Evolutionary conservation across 257 asterid species (phyloP).

Genomic region (Penstemon newberryi): DNA sequence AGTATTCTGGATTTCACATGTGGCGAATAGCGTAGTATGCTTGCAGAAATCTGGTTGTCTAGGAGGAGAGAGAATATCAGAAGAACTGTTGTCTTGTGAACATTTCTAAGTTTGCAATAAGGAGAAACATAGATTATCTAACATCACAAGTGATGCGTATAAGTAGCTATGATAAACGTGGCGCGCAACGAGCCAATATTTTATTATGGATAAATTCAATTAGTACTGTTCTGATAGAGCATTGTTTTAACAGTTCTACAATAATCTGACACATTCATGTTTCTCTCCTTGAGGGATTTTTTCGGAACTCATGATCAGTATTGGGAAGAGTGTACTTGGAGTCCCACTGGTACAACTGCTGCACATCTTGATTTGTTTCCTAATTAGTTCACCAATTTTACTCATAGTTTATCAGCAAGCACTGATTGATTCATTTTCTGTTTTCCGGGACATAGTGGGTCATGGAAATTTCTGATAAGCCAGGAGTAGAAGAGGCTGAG

Average conservation of each 20-base stretch:
- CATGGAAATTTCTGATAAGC: slow-evolving; percentile 61
- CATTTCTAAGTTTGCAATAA: neutral
- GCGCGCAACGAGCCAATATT: neutral
- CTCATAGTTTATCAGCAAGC: slow-evolving; percentile 25
- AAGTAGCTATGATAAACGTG: slow-evolving; percentile 12
- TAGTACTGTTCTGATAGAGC: neutral
- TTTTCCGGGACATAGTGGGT: slow-evolving; percentile 48
- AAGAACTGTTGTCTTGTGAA: neutral
- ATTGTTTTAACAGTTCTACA: slow-evolving; percentile 8
- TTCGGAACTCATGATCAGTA: slow-evolving; percentile 40
- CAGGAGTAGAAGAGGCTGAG: slow-evolving; percentile 57
- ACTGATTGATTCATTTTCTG: slow-evolving; percentile 22
- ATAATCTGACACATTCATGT: slow-evolving; percentile 32
- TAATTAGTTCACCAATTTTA: neutral
- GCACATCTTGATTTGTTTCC: slow-evolving; percentile 11
- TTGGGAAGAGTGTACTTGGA: slow-evolving; percentile 62
- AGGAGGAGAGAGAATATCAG: neutral
- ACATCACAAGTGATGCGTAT: neutral
- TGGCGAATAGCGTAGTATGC: slow-evolving; percentile 2
- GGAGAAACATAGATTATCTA: neutral
- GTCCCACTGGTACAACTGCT: slow-evolving; percentile 54
- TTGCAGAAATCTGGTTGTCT: neutral
- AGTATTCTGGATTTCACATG: slow-evolving; percentile 1
- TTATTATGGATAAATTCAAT: slow-evolving; percentile 7
- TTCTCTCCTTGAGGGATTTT: slow-evolving; percentile 37